Percentiles rank a stretch among this genome's conserved stretches.
Conservation (phyloP, 306 rosid genomes). For the Cercis canadensis region DNA sequence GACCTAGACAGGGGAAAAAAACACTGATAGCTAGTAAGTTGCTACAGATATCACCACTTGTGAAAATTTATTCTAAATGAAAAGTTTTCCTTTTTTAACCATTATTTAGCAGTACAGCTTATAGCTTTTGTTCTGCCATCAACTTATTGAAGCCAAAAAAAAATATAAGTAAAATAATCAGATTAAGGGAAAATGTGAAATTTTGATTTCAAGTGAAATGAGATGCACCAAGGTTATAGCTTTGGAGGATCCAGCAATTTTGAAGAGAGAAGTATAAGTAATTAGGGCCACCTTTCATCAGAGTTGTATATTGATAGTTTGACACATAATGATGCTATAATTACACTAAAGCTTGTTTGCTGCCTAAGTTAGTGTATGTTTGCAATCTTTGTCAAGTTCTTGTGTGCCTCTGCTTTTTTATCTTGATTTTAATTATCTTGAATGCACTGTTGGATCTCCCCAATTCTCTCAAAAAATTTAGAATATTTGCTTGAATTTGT, state of each 20-base stretch:
- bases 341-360: slow-evolving; percentile 7
- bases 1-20: background rate
- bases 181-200: slow-evolving; percentile 1
- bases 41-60: background rate
- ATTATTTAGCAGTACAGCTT: background rate
- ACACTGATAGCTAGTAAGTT: slow-evolving; percentile 18
- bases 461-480: slow-evolving; percentile 22
- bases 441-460: background rate
- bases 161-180: background rate
- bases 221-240: slow-evolving; percentile 2
- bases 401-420: background rate
- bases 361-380: background rate
- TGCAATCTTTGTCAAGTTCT: slow-evolving; percentile 18
- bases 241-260: slow-evolving; percentile 19
- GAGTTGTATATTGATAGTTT: background rate
- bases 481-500: slow-evolving; percentile 7
- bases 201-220: background rate
- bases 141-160: background rate
- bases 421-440: slow-evolving; percentile 6
- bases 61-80: background rate
- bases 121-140: slow-evolving; percentile 12
- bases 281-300: background rate
- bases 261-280: background rate
- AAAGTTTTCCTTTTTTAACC: background rate
- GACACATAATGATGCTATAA: background rate